Percentiles rank a stretch among this genome's conserved stretches.
These are phyloP conservation scores for Pleurozium schreberi DNA, from an alignment of 225 moss, liverwort and hornwort genomes.

Conservation along the genomic window DNA sequence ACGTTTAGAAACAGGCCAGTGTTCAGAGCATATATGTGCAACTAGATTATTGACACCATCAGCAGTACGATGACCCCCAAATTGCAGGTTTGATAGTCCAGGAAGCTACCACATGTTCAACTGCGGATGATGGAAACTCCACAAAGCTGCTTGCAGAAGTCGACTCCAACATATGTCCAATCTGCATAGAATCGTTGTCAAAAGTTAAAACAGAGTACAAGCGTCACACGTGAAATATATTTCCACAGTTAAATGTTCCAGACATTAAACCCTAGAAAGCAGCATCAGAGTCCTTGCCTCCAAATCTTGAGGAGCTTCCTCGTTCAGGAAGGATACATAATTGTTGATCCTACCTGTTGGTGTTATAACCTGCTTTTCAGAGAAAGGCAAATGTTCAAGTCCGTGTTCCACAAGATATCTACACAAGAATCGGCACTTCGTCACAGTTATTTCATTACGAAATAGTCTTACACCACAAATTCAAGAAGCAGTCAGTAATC, in stretches of 20 bases:
- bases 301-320: neutral
- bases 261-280: neutral
- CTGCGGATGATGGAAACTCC: slow-evolving; percentile 76
- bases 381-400: slow-evolving; percentile 71
- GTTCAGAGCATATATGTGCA: neutral
- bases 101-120: neutral
- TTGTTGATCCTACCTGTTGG: slow-evolving; percentile 31
- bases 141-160: slow-evolving; percentile 83
- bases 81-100: neutral
- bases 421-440: neutral
- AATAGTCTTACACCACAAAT: neutral
- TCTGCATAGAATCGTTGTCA: neutral
- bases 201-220: neutral
- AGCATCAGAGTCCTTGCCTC: neutral
- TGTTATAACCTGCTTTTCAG: slow-evolving; percentile 71
- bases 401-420: slow-evolving; percentile 74
- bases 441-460: neutral
- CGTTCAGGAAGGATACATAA: neutral
- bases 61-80: neutral
- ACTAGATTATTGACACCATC: neutral
- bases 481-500: neutral
- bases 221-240: neutral
- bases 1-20: neutral
- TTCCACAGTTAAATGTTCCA: neutral
- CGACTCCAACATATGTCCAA: slow-evolving; percentile 54